Evolutionary conservation across 2,329 filamentous ascomycete genomes (phyloP).

Genomic region (Zymoseptoria brevis): DNA sequence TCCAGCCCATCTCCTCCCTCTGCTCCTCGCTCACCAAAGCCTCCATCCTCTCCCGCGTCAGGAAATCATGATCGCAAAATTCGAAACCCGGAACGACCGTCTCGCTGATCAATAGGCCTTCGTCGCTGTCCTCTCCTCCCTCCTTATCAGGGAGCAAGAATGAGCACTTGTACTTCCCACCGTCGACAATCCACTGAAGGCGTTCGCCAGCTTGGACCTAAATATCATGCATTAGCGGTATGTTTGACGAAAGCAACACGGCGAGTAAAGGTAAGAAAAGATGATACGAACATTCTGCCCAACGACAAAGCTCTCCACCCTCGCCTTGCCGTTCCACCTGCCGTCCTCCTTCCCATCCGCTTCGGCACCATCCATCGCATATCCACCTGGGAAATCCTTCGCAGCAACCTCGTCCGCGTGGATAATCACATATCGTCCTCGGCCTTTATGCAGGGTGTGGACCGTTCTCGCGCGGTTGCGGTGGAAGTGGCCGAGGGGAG

Average conservation of each 20-base stretch:
- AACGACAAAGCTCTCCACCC: slow-evolving; percentile 58
- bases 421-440: slow-evolving; percentile 57
- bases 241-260: not conserved
- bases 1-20: slow-evolving; percentile 41
- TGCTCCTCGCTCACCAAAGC: slow-evolving; percentile 47
- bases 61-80: slow-evolving; percentile 59
- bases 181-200: slow-evolving; percentile 62
- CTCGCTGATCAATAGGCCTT: slow-evolving; percentile 57
- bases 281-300: slow-evolving; percentile 44
- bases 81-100: slow-evolving; percentile 63
- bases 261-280: no score
- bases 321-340: slow-evolving; percentile 33
- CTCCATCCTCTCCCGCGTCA: slow-evolving; percentile 44
- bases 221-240: not conserved
- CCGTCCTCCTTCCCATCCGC: slow-evolving; percentile 48
- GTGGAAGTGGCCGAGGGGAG: slow-evolving; percentile 54
- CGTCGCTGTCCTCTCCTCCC: slow-evolving; percentile 30
- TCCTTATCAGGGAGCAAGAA: slow-evolving; percentile 47
- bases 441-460: slow-evolving; percentile 56
- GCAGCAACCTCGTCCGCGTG: slow-evolving; percentile 44
- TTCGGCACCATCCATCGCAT: slow-evolving; percentile 31
- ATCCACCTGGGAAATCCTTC: slow-evolving; percentile 12
- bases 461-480: slow-evolving; percentile 44
- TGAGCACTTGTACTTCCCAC: slow-evolving; percentile 58
- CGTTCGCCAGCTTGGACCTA: slow-evolving; percentile 1